Base-by-base conservation (phyloP, 164 flowering plant genomes). In the Chimonanthus salicifolius region DNA sequence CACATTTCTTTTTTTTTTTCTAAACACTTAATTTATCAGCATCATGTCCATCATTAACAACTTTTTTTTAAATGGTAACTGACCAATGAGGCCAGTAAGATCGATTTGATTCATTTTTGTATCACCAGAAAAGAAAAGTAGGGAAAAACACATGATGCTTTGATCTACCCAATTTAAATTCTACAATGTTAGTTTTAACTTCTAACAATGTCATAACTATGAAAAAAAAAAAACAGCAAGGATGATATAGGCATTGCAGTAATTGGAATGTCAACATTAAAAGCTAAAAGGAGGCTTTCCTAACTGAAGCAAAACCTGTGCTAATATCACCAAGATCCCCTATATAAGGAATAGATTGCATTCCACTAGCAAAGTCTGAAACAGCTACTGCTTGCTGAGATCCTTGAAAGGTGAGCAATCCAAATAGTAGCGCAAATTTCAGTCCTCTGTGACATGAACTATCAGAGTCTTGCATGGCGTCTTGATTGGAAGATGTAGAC, bases 281-380 rank as follows among this genome's bases (percentile, higher is more conserved):
- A 80, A 84, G 87, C 77, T 75, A 80, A 74, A 85, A 81, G 94
- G 92, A 89, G 88, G 81, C 83, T 88, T 81, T 89, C 90, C 97
- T 95, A 88, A 95, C 99, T 85, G 99, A 95, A 85, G 97, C 91
- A 89, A 95, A 95, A 93, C 99, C 97, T 95, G 97, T 95, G 91
- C 88, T 95, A 84, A 93, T 84, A 79, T 92, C 98, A 68, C 94
- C 90, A 58, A 89, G 85, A 79, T 93, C 97, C 74, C 92, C 90
- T 4, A 92, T 49, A 75, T 70, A 81, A 71, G 90, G 76, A 75
- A 77, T 48, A 9, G 89, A 86, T 72, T 84, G 91, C 76, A 88
- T 71, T 9, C 85, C 86, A 81, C 84, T 83, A 16, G 85, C 78
- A 75, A 88, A 69, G 71, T 87, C 91, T 62, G 86, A 72, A 73